These are phyloP conservation scores for Tylopilus sp. DNA, from an alignment of 768 basidiomycete species.

Conservation along the genomic window DNA sequence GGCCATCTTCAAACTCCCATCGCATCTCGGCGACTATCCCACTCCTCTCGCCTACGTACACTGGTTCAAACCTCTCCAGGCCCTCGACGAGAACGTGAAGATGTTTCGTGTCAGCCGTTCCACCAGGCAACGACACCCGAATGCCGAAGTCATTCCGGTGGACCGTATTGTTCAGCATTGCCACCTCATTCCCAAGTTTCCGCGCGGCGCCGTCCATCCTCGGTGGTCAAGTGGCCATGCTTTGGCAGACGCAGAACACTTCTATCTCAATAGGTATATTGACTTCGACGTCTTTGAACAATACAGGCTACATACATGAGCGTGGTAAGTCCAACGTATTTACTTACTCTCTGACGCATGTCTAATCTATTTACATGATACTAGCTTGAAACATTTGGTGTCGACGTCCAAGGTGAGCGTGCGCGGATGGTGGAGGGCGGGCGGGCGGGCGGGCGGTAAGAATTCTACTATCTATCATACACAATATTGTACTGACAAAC, in stretches of 20 bases:
- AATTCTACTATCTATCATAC: too few species aligned
- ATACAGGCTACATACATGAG: background rate
- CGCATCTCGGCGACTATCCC: background rate
- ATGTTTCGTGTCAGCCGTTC: too few species aligned
- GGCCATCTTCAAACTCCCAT: slow-evolving; percentile 26
- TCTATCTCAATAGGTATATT: slow-evolving; percentile 3
- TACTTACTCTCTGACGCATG: too few species aligned
- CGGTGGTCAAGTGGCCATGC: background rate
- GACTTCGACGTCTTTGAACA: background rate
- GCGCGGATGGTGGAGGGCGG: too few species aligned
- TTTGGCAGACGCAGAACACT: background rate
- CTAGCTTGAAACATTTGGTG: too few species aligned
- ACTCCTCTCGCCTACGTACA: slow-evolving; percentile 23
- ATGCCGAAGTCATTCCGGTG: too few species aligned
- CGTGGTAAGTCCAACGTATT: too few species aligned
- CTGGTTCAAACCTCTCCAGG: background rate
- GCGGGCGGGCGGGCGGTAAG: too few species aligned
- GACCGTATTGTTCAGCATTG: background rate
- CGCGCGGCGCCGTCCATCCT: background rate
- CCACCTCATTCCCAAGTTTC: background rate
- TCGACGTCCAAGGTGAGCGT: too few species aligned
- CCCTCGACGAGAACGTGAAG: background rate
- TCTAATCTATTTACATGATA: too few species aligned
- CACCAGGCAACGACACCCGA: too few species aligned
- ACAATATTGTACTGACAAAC: too few species aligned